Base-by-base conservation (phyloP, 441 rosid species). In the Bruguiera hainesii region DNA sequence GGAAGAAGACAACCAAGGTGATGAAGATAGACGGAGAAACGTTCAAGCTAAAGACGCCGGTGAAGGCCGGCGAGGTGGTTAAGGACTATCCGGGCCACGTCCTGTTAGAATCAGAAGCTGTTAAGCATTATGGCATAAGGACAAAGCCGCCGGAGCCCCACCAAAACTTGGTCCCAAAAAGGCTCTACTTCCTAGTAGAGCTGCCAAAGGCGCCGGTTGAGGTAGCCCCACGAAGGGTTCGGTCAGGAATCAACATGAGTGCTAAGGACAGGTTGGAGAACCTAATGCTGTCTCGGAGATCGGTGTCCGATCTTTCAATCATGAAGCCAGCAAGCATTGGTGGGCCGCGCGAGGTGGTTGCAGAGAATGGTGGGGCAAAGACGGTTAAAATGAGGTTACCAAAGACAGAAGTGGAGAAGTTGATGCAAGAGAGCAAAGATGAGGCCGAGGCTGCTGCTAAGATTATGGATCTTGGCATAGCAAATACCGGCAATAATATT, bases 21-120 rank as follows among this genome's bases (percentile, higher is more conserved):
- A 95, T 95, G 98, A 95, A 87, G 75, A 86, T 90, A 59, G 78
- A 64, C 56, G 99, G 99, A 0, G 97, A 95, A 78, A 87, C 95
- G 21, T 48, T 88, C 42, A 92, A 89, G 82, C 59, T 92, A 26
- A 86, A 79, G 83, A 84, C 93, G 0, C 99, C 99, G n/a, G 85
- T 86, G 58, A 83, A 69, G n/a, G 97, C 94, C 29, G 84, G 80
- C 15, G 90, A 84, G 33, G 90, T 87, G 18, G 68, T 86, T 2
- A 80, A 79, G 62, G 88, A 86, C 63, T 72, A 82, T 53, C 98
- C 98, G 0, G 96, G 93, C 0, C 82, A 76, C 30, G 96, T 87
- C 51, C 63, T 95, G 74, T 61, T 95, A 31, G 98, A 95, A 56
- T 95, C 96, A 0, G 96, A 90, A 67, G 75, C 88, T 0, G 96